Evolutionary conservation across 2,329 filamentous ascomycete species (phyloP).

Genomic region (Curvularia lunata): DNA sequence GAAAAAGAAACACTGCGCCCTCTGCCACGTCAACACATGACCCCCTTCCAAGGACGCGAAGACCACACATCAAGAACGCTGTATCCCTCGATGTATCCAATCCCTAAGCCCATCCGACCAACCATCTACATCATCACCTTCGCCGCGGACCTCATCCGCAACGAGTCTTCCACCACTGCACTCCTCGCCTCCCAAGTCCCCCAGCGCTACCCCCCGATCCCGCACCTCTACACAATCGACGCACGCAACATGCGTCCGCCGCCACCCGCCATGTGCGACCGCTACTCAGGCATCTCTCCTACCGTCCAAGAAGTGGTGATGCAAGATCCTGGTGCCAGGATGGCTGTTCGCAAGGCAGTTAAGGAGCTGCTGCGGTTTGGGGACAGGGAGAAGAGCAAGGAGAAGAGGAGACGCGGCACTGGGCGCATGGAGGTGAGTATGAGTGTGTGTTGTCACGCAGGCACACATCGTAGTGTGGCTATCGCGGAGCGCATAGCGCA

Average conservation of each 20-base stretch:
- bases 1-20: background rate
- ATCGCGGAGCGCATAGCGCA: constrained; percentile 38
- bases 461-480: constrained; percentile 44
- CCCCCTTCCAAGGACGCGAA: background rate
- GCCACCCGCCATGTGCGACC: constrained; percentile 16
- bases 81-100: background rate
- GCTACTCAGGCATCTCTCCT: constrained; percentile 32
- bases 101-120: constrained; percentile 11
- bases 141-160: constrained; percentile 15
- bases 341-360: constrained; percentile 21
- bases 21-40: background rate
- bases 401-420: constrained; percentile 13
- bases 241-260: constrained; percentile 24
- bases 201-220: constrained; percentile 14
- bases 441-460: constrained; percentile 34
- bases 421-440: constrained; percentile 15
- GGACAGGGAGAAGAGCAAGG: background rate
- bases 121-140: constrained; percentile 38
- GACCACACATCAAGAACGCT: background rate
- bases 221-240: constrained; percentile 36
- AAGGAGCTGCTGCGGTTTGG: constrained; percentile 19
- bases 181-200: constrained; percentile 27
- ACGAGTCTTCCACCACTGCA: background rate
- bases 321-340: constrained; percentile 21
- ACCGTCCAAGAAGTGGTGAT: constrained; percentile 34